Evolutionary conservation across 768 basidiomycete genomes (phyloP).

Genomic region (Glaciozyma martinii): DNA sequence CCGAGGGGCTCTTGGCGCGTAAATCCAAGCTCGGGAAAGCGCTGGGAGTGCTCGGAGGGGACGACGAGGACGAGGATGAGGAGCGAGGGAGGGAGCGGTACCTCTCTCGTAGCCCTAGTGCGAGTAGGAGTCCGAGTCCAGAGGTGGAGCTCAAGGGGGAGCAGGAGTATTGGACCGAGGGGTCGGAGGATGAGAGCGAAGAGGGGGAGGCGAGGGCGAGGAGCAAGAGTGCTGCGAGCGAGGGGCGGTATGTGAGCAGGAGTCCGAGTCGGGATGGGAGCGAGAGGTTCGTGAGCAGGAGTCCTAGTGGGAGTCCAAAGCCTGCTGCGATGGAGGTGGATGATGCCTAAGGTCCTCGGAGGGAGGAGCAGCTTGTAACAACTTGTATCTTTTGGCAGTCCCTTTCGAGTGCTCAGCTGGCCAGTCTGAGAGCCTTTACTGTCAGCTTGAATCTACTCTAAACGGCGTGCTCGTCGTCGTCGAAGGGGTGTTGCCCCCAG

Average conservation of each 20-base stretch:
- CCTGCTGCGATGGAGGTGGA: constrained; percentile 12
- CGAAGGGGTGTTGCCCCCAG: not conserved
- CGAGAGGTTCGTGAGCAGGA: constrained; percentile 22
- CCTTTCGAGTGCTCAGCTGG: too few relatives aligned
- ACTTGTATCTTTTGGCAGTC: not conserved
- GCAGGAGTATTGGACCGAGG: constrained; percentile 19
- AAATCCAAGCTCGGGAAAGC: constrained; percentile 80
- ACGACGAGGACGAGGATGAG: constrained; percentile 47
- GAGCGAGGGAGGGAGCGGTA: constrained; percentile 12
- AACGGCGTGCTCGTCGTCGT: too few relatives aligned
- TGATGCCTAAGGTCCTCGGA: constrained; percentile 1
- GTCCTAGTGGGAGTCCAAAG: constrained; percentile 22
- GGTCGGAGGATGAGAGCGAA: constrained; percentile 3
- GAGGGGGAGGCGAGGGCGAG: constrained; percentile 2
- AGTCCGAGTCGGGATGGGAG: constrained; percentile 23
- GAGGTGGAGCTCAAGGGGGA: constrained; percentile 37
- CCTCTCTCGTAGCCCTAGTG: constrained; percentile 23
- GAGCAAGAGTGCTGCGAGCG: not conserved
- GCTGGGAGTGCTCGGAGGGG: constrained; percentile 45
- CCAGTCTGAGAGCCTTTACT: not conserved
- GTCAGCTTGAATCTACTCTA: too few relatives aligned
- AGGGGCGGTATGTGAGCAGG: constrained; percentile 22
- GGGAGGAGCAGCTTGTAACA: not conserved
- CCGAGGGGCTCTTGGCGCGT: constrained; percentile 73
- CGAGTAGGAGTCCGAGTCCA: constrained; percentile 38